Conservation (phyloP, 2,329 filamentous ascomycete genomes). For the Aspergillus pseudoterreus region DNA sequence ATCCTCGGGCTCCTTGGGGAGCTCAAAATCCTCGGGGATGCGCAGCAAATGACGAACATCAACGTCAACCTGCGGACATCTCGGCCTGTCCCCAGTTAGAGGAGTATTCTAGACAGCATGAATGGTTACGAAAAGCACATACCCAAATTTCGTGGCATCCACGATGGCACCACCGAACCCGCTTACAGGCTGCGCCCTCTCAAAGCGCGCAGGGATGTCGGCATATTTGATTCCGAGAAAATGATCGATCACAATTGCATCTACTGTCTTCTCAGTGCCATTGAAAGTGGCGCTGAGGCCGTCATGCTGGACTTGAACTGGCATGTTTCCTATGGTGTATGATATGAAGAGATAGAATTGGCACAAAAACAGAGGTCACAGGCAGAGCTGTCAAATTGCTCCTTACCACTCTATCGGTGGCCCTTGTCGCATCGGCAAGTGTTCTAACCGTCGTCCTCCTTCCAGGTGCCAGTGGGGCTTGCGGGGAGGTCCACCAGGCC, state of each 20-base stretch:
- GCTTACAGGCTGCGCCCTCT: slow-evolving; percentile 22
- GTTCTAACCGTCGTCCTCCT: too few relatives aligned
- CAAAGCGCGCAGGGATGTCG: slow-evolving; percentile 27
- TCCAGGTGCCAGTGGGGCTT: slow-evolving; percentile 16
- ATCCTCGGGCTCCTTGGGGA: slow-evolving; percentile 33
- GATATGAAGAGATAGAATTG: not conserved
- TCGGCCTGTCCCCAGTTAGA: slow-evolving; percentile 28
- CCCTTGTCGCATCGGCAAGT: too few relatives aligned
- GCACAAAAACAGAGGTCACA: too few relatives aligned
- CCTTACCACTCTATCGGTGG: too few relatives aligned
- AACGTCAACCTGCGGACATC: slow-evolving; percentile 40
- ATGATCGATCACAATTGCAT: slow-evolving; percentile 19
- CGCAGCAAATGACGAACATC: slow-evolving; percentile 45
- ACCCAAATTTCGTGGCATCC: slow-evolving; percentile 35
- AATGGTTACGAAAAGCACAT: not conserved
- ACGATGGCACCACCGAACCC: slow-evolving; percentile 24
- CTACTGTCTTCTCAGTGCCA: slow-evolving; percentile 15
- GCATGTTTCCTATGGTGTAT: slow-evolving; percentile 13
- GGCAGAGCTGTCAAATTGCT: too few relatives aligned
- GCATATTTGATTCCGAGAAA: slow-evolving; percentile 33
- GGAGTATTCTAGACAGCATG: too few relatives aligned
- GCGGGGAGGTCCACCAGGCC: slow-evolving; percentile 17
- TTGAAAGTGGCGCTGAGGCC: slow-evolving; percentile 25
- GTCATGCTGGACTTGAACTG: slow-evolving; percentile 19
- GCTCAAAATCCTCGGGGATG: slow-evolving; percentile 33